These are phyloP conservation scores for Malus fusca DNA, from an alignment of 306 rosid species.

Conservation along the genomic window DNA sequence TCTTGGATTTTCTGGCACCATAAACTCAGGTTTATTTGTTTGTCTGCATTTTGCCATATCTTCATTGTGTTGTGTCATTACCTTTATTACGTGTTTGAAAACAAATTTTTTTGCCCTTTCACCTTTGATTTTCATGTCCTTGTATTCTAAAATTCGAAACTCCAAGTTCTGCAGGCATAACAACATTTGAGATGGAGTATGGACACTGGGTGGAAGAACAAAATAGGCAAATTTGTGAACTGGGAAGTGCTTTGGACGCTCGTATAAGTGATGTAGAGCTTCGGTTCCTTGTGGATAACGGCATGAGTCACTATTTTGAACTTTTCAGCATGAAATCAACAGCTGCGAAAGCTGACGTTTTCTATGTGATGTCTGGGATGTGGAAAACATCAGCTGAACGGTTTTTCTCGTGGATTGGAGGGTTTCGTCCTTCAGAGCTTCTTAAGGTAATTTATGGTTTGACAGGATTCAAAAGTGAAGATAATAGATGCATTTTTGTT, in stretches of 20 bases:
- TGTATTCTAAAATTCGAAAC: slow-evolving; percentile 15
- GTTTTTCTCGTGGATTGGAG: slow-evolving; percentile 91
- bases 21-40: slow-evolving; percentile 58
- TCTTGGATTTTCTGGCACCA: slow-evolving; percentile 46
- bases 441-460: slow-evolving; percentile 53
- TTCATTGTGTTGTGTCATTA: neutral
- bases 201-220: slow-evolving; percentile 82
- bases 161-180: slow-evolving; percentile 40
- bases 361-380: slow-evolving; percentile 74
- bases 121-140: neutral
- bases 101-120: neutral
- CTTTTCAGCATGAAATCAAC: slow-evolving; percentile 73
- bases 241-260: slow-evolving; percentile 58
- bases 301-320: slow-evolving; percentile 64
- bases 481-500: neutral
- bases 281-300: slow-evolving; percentile 48
- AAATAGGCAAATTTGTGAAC: slow-evolving; percentile 46
- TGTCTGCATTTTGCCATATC: slow-evolving; percentile 13
- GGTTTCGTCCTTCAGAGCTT: slow-evolving; percentile 88
- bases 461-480: neutral
- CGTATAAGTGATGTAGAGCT: slow-evolving; percentile 54
- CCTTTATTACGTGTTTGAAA: too few relatives aligned
- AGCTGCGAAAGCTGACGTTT: slow-evolving; percentile 84
- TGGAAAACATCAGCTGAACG: slow-evolving; percentile 86
- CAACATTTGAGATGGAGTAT: slow-evolving; percentile 71